A percentile compares a stretch with the other conserved stretches of the same genome.
Evolutionary conservation across 2,329 filamentous ascomycete species (phyloP).

Genomic region (Monilinia polystroma): DNA sequence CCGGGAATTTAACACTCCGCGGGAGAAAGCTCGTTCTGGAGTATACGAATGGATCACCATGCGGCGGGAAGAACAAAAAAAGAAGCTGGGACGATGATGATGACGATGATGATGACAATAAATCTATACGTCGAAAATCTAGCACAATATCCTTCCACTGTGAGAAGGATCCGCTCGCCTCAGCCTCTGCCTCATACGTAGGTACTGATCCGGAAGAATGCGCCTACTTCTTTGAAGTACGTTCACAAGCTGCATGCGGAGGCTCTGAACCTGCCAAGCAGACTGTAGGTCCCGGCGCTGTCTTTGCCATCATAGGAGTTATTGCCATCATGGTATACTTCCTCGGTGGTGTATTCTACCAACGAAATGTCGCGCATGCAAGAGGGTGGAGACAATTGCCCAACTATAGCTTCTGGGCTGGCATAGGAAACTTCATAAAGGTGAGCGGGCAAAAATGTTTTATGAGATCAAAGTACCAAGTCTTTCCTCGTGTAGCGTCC

Average conservation of each 20-base stretch:
- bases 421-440: slow-evolving; percentile 79
- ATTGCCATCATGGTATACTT: slow-evolving; percentile 83
- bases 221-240: slow-evolving; percentile 92
- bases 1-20: slow-evolving; percentile 51
- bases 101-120: slow-evolving; percentile 38
- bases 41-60: slow-evolving; percentile 75
- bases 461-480: slow-evolving; percentile 32
- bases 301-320: slow-evolving; percentile 84
- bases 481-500: slow-evolving; percentile 37
- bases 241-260: slow-evolving; percentile 78
- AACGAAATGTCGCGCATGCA: slow-evolving; percentile 90
- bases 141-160: slow-evolving; percentile 92
- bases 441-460: slow-evolving; percentile 51
- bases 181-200: slow-evolving; percentile 77
- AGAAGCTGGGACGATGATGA: slow-evolving; percentile 41
- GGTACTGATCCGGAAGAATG: slow-evolving; percentile 83
- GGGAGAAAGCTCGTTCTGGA: slow-evolving; percentile 75
- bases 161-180: slow-evolving; percentile 73
- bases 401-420: slow-evolving; percentile 90
- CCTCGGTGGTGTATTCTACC: slow-evolving; percentile 91
- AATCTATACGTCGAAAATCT: slow-evolving; percentile 60
- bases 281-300: slow-evolving; percentile 66
- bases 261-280: slow-evolving; percentile 67
- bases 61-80: slow-evolving; percentile 51
- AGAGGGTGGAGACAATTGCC: slow-evolving; percentile 93